Base-by-base conservation (phyloP, 140 eudicot species). In the Flaveria floridana region DNA sequence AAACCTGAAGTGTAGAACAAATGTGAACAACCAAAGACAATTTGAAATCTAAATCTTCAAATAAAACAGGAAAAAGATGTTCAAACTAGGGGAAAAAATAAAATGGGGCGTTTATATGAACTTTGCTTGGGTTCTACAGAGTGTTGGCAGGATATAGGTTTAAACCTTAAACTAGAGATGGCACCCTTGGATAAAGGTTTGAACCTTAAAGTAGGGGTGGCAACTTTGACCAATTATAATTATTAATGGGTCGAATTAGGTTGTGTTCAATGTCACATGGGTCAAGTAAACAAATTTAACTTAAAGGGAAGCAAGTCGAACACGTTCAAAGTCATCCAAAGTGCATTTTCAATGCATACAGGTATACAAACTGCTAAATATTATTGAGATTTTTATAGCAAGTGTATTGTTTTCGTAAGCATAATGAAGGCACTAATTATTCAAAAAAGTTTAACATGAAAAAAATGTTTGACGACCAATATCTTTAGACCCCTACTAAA, bases 1-100 rank as follows among this genome's bases (percentile, higher is more conserved):
- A 86, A 94, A 85, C 78, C 99, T 94, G 85, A 70, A 61, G 18
- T 48, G 50, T 48, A 72, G 23, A 62, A 64, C 6, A 61, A 14
- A 64, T 20, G 20, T 70, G 39, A 66, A 11, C 8, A n/a, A 4
- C 53, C 18, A 65, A 39, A 63, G 13, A 64, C 28, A 9, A 7
- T 20, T 58, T 13, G 12, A 71, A 8, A 3, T 70, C 4, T 25
- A 70, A 30, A 44, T 71, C 2, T 53, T 53, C 28, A 30, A 30
- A 16, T 34, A 73, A 52, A 37, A 72, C n/a, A 1, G 10, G 2
- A 14, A 23, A 58, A 23, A 21, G 0, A 25, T 61, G 76, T 55
- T 53, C 67, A 72, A 18, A 53, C 53, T n/a, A 15, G 37, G 19
- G 3, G 59, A 52, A 5, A 44, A 6, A 48, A 70, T 48, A 19